Base-by-base conservation (phyloP, 1,284 basidiomycete genomes). In the Apiotrichum domesticum region DNA sequence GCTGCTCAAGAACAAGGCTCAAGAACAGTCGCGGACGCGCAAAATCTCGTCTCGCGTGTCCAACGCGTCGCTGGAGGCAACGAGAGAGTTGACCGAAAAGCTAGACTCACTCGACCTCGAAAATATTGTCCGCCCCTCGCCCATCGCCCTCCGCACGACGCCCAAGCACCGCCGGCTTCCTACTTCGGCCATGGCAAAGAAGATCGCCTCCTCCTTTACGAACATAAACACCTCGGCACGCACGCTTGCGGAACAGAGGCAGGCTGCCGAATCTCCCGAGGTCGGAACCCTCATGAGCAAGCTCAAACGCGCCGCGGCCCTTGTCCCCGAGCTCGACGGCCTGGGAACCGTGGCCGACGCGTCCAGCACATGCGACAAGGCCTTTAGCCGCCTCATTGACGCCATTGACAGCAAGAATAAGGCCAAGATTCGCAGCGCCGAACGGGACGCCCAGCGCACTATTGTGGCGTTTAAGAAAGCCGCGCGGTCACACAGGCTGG, bases 101-200 rank as follows among this genome's bases (percentile, higher is more conserved):
- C 63, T 73, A 13, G 59, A 66, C 32, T 51, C 61, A 4, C 54
- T 68, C 44, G 64, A 68, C 42, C 55, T 59, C n/a, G 56, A 59
- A 10, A 47, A 47, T 1, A 51, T 65, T 4, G 41, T 49, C 6
- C 54, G 57, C 47, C 60, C 63, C 1, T 52, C 58, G 7, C 51
- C 58, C 1, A 15, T 49, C 11, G 45, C 48, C 3, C 52, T 59
- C 14, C 54, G 47, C 11, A 43, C 39, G 10, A 59, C 53, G 6
- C 56, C 52, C 7, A 59, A 52, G 48, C 51, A 34, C 10, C 59
- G 59, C 15, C 64, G 62, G 13, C 63, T 66, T 1, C 68, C 62
- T 3, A 66, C 39, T 33, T 46, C 56, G 2, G 34, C 39, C 6
- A 49, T 51, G 6, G 60, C 56, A 2, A 49, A 48, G 48, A 41